These are phyloP conservation scores for Drosera capensis DNA, from an alignment of 148 eudicot genomes.

Conservation along the genomic window DNA sequence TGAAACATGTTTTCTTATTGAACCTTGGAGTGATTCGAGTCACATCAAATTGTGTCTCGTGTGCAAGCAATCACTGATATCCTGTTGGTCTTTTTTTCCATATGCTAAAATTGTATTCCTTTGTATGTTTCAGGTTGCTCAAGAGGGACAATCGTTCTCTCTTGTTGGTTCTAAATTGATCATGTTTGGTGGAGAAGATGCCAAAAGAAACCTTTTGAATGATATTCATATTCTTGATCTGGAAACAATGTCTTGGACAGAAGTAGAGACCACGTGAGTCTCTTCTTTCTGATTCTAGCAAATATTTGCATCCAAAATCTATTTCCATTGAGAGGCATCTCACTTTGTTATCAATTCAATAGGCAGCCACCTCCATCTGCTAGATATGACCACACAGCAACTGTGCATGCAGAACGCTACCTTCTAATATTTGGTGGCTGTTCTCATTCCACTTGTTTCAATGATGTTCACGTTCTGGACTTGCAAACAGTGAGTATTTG, in stretches of 20 bases:
- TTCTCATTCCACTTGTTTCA: slow-evolving; percentile 84
- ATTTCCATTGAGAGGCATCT: too few species aligned
- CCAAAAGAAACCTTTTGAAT: slow-evolving; percentile 42
- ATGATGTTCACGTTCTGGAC: slow-evolving; percentile 76
- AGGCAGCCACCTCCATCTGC: slow-evolving; percentile 92
- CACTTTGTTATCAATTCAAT: slow-evolving; percentile 30
- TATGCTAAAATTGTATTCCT: neutral
- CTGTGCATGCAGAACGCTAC: slow-evolving; percentile 68
- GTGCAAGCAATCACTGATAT: neutral
- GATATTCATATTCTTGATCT: slow-evolving; percentile 69
- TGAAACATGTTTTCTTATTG: neutral
- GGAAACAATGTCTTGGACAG: slow-evolving; percentile 69
- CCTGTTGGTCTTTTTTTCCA: too few species aligned
- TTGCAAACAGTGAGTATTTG: slow-evolving; percentile 61
- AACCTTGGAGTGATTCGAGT: too few species aligned
- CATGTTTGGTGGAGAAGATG: slow-evolving; percentile 94
- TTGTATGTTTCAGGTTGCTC: slow-evolving; percentile 47
- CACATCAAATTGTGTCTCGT: too few species aligned
- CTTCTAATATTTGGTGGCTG: slow-evolving; percentile 87
- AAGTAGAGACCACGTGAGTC: slow-evolving; percentile 57
- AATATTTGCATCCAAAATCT: too few species aligned
- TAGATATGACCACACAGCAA: slow-evolving; percentile 88
- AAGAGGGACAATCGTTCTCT: slow-evolving; percentile 71
- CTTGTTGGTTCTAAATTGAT: slow-evolving; percentile 68
- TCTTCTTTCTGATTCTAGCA: slow-evolving; percentile 2